Evolutionary conservation across 352 stramenopile species (phyloP).

Genomic region (Phytophthora crassamura): DNA sequence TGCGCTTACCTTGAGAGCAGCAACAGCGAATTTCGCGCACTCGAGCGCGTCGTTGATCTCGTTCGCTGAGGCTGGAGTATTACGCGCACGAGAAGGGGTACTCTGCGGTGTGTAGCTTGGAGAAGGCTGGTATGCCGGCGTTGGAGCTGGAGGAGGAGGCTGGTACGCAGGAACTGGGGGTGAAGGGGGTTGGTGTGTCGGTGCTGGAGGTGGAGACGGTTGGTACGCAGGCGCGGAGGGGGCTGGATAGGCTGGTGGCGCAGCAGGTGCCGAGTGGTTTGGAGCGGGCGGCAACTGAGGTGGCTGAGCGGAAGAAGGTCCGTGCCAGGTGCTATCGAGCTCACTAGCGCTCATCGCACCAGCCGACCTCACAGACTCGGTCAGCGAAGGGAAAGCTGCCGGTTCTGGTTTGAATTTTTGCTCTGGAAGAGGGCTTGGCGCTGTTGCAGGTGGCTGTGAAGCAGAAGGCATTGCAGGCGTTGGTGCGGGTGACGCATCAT

Average conservation of each 20-base stretch:
- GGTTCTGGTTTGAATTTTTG: conserved; percentile 13
- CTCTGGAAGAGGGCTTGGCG: conserved; percentile 3
- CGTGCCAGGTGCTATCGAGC: conserved; percentile 33
- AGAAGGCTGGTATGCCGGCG: conserved; percentile 25
- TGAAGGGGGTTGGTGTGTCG: conserved; percentile 11
- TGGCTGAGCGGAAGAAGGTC: conserved; percentile 11
- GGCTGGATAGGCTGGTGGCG: conserved; percentile 19
- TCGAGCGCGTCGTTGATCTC: conserved; percentile 88
- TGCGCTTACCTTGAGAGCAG: conserved; percentile 71
- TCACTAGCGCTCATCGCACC: conserved; percentile 39
- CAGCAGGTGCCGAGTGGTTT: conserved; percentile 22
- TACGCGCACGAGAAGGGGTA: conserved; percentile 34
- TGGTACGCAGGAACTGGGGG: conserved; percentile 23
- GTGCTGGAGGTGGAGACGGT: conserved; percentile 12
- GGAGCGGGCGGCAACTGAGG: conserved; percentile 8
- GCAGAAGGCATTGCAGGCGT: not conserved
- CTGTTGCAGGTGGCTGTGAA: conserved; percentile 27
- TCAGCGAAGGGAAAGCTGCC: conserved; percentile 60
- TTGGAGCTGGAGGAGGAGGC: conserved; percentile 21
- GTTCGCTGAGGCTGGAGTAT: conserved; percentile 60
- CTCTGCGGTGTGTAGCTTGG: conserved; percentile 25
- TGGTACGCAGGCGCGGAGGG: conserved; percentile 33
- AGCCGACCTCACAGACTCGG: conserved; percentile 48
- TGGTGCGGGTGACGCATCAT: conserved; percentile 17
- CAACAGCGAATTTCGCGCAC: conserved; percentile 83